These are phyloP conservation scores for Mallotus nudiflorus DNA, from an alignment of 345 rosid species.

Conservation along the genomic window DNA sequence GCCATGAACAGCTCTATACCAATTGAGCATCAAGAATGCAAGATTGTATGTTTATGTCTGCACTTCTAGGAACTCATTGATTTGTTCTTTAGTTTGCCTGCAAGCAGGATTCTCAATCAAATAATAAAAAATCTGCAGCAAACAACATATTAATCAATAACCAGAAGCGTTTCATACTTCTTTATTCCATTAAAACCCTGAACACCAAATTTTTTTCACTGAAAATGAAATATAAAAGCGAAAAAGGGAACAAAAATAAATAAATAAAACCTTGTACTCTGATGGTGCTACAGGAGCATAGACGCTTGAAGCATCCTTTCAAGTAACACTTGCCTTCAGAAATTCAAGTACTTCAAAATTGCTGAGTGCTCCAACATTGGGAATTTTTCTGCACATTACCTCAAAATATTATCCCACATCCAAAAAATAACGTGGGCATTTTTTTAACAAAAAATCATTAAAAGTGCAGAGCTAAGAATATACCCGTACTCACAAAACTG, in stretches of 20 bases:
- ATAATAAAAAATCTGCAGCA: slow-evolving; percentile 67
- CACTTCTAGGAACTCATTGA: slow-evolving; percentile 52
- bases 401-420: neutral
- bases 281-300: slow-evolving; percentile 60
- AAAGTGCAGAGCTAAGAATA: neutral
- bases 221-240: no score
- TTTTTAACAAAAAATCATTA: no score
- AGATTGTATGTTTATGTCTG: slow-evolving; percentile 55
- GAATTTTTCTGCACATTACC: slow-evolving; percentile 49
- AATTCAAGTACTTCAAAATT: slow-evolving; percentile 76
- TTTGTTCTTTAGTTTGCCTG: slow-evolving; percentile 59
- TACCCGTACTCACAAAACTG: no score
- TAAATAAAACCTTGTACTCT: slow-evolving; percentile 74
- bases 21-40: slow-evolving; percentile 54
- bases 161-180: neutral
- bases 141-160: neutral
- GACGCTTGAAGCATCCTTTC: slow-evolving; percentile 63
- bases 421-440: no score
- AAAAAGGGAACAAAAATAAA: no score
- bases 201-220: neutral
- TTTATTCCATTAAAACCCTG: neutral
- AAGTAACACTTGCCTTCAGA: slow-evolving; percentile 67
- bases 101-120: slow-evolving; percentile 53
- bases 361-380: slow-evolving; percentile 66
- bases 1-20: slow-evolving; percentile 51